These are phyloP conservation scores for Amauroascus verrucosus DNA, from an alignment of 2,329 filamentous ascomycete species.

Conservation along the genomic window DNA sequence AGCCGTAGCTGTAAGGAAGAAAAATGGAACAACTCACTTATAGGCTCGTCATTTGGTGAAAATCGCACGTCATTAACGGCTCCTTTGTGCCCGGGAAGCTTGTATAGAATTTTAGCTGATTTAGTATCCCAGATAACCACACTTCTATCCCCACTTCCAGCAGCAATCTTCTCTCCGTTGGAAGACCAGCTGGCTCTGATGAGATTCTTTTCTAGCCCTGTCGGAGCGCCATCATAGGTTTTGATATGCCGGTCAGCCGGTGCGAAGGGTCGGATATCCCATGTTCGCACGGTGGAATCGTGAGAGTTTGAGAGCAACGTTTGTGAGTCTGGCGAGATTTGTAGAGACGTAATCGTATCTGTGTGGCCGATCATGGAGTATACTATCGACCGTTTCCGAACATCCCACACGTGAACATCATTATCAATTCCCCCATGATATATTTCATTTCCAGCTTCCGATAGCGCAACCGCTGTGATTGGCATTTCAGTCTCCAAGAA, in stretches of 20 bases:
- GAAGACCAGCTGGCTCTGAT: slow-evolving; percentile 83
- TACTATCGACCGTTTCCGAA: slow-evolving; percentile 78
- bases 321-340: slow-evolving; percentile 88
- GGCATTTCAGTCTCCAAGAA: slow-evolving; percentile 87
- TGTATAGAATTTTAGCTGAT: slow-evolving; percentile 84
- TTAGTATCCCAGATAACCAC: slow-evolving; percentile 84
- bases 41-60: slow-evolving; percentile 70
- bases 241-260: slow-evolving; percentile 73
- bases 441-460: slow-evolving; percentile 89
- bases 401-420: slow-evolving; percentile 93
- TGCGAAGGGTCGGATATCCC: slow-evolving; percentile 93
- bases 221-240: slow-evolving; percentile 84
- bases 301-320: slow-evolving; percentile 83
- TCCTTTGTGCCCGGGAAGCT: slow-evolving; percentile 89
- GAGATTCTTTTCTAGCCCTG: slow-evolving; percentile 83
- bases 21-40: slow-evolving; percentile 55
- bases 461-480: slow-evolving; percentile 80
- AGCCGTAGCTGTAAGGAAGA: not conserved
- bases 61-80: slow-evolving; percentile 93
- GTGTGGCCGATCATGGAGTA: slow-evolving; percentile 84
- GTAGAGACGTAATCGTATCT: slow-evolving; percentile 82
- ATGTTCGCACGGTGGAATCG: slow-evolving; percentile 86
- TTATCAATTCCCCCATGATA: slow-evolving; percentile 95
- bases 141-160: slow-evolving; percentile 80
- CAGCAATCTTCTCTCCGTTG: slow-evolving; percentile 74